Conservation (phyloP, 1,284 basidiomycete species). For the Cryptococcus wingfieldii region DNA sequence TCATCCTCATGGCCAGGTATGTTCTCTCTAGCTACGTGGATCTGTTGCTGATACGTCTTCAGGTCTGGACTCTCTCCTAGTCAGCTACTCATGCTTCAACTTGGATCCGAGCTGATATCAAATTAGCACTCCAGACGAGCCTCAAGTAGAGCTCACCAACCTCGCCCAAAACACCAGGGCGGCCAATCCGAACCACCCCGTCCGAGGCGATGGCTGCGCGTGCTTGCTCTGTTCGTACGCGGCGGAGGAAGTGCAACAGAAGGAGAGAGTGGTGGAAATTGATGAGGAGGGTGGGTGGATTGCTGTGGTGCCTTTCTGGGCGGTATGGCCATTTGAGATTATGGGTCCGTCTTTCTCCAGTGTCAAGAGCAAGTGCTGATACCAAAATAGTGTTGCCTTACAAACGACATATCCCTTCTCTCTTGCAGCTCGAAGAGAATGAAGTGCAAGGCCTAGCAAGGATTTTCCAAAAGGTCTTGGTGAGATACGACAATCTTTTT, state of each 20-base stretch:
- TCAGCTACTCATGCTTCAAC: constrained; percentile 6
- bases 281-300: constrained; percentile 72
- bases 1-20: constrained; percentile 75
- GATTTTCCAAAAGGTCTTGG: constrained; percentile 62
- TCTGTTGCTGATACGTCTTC: neutral
- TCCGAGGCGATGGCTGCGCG: constrained; percentile 55
- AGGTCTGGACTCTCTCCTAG: constrained; percentile 78
- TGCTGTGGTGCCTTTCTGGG: constrained; percentile 93
- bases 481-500: constrained; percentile 81
- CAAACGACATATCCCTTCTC: constrained; percentile 67
- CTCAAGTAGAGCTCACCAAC: constrained; percentile 61
- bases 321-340: constrained; percentile 89
- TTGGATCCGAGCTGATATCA: neutral
- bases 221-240: constrained; percentile 84
- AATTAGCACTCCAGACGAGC: constrained; percentile 61
- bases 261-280: constrained; percentile 62
- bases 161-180: constrained; percentile 42
- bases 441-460: constrained; percentile 66
- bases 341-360: constrained; percentile 54
- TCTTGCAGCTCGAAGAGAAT: constrained; percentile 58
- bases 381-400: constrained; percentile 64
- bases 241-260: constrained; percentile 60
- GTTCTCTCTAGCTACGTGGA: neutral
- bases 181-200: constrained; percentile 7
- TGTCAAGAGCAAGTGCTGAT: neutral